These are phyloP conservation scores for Sabuloglossum arenarium DNA, from an alignment of 495 filamentous ascomycete genomes.

Conservation along the genomic window DNA sequence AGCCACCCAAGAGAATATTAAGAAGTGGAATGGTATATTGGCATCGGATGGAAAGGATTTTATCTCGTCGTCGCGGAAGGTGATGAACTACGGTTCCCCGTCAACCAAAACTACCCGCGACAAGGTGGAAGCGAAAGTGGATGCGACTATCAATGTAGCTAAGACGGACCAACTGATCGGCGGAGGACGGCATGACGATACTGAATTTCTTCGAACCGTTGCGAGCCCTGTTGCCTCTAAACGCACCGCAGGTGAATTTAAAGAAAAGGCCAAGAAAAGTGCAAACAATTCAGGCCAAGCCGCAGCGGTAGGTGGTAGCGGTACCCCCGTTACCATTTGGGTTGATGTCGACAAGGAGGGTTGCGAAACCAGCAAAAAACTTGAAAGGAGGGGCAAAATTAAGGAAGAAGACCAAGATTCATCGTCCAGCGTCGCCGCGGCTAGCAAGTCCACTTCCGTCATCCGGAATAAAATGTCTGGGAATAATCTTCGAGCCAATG, in stretches of 20 bases:
- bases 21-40: background rate
- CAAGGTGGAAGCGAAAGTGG: background rate
- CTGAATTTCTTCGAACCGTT: background rate
- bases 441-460: background rate
- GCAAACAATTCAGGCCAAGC: background rate
- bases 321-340: background rate
- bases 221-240: background rate
- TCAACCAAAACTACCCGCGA: background rate
- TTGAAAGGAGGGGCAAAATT: background rate
- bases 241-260: background rate
- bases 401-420: background rate
- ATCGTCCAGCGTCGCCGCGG: background rate
- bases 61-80: background rate
- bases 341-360: background rate
- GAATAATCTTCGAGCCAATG: background rate
- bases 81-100: background rate
- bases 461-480: background rate
- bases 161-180: background rate
- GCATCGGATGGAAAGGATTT: background rate
- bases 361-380: background rate
- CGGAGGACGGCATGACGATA: background rate
- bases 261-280: background rate
- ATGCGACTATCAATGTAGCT: background rate
- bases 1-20: background rate
- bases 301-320: background rate